Evolutionary conservation across 108 stramenopile genomes (phyloP).

Genomic region (Poteriospumella lacustris): DNA sequence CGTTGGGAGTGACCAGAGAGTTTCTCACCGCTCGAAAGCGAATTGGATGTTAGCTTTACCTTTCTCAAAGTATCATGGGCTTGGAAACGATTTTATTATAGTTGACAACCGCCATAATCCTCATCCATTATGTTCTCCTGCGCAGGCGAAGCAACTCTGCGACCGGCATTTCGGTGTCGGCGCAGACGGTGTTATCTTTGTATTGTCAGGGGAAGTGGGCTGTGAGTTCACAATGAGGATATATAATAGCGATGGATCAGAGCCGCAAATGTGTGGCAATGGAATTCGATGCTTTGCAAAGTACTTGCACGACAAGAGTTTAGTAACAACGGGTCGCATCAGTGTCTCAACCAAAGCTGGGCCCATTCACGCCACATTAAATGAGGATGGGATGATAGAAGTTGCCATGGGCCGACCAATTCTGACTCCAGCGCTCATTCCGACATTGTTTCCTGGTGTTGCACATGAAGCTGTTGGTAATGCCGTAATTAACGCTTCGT

Average conservation of each 20-base stretch:
- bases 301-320: slow-evolving; percentile 54
- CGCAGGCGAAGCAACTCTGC: slow-evolving; percentile 68
- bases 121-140: slow-evolving; percentile 72
- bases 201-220: slow-evolving; percentile 65
- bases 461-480: slow-evolving; percentile 64
- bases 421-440: slow-evolving; percentile 71
- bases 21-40: too few relatives aligned
- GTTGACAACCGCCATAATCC: slow-evolving; percentile 78
- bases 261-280: slow-evolving; percentile 99
- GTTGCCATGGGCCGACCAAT: slow-evolving; percentile 94
- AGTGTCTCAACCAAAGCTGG: slow-evolving; percentile 90
- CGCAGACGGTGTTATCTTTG: slow-evolving; percentile 96
- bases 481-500: slow-evolving; percentile 73
- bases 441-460: slow-evolving; percentile 79
- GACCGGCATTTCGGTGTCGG: slow-evolving; percentile 89
- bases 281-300: slow-evolving; percentile 92
- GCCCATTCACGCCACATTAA: slow-evolving; percentile 81
- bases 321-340: slow-evolving; percentile 70
- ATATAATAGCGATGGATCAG: slow-evolving; percentile 85
- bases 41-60: too few relatives aligned
- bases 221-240: slow-evolving; percentile 92
- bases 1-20: too few relatives aligned
- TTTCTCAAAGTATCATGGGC: slow-evolving; percentile 97
- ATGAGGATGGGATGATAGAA: slow-evolving; percentile 74
- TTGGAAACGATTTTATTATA: slow-evolving; percentile 97